A percentile compares a stretch with the other conserved stretches of the same genome.
These are phyloP conservation scores for Globomyces sp. DNA, from an alignment of 371 early-diverging fungal species.

Conservation along the genomic window DNA sequence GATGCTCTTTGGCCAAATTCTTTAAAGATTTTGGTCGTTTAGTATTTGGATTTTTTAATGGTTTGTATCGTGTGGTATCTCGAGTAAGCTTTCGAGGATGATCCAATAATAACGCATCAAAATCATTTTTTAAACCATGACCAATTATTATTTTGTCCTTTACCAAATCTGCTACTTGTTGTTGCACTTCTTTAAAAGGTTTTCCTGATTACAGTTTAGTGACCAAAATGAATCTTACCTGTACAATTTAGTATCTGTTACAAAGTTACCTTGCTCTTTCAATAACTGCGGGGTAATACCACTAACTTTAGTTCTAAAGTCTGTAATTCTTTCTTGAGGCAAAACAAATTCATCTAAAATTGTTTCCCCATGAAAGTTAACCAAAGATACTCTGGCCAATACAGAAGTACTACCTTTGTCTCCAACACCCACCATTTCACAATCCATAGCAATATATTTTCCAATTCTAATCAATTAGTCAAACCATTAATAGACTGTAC, in stretches of 20 bases:
- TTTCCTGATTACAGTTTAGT: not conserved
- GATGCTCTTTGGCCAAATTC: constrained; percentile 67
- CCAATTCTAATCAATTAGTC: constrained; percentile 30
- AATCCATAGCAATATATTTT: constrained; percentile 85
- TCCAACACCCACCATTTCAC: constrained; percentile 99
- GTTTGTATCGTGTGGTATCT: constrained; percentile 79
- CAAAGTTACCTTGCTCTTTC: constrained; percentile 45
- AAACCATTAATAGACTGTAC: not conserved
- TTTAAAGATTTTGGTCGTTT: constrained; percentile 74
- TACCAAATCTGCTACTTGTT: constrained; percentile 71
- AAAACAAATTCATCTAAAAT: constrained; percentile 83
- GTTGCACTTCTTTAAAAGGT: constrained; percentile 72
- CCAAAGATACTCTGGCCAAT: constrained; percentile 87
- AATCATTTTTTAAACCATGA: constrained; percentile 87
- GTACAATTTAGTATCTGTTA: constrained; percentile 16
- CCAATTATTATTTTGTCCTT: constrained; percentile 86
- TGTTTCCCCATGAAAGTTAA: constrained; percentile 88
- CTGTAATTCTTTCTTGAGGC: constrained; percentile 80
- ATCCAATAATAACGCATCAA: constrained; percentile 66
- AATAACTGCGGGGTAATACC: constrained; percentile 88
- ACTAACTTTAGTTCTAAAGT: constrained; percentile 88
- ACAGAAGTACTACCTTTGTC: constrained; percentile 73
- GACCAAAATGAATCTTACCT: not conserved
- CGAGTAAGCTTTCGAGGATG: constrained; percentile 79
- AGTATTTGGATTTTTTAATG: constrained; percentile 65